A percentile compares a stretch with the other conserved stretches of the same genome.
These are phyloP conservation scores for Papiliotrema nemorosa DNA, from an alignment of 1,284 basidiomycete genomes.

Conservation along the genomic window DNA sequence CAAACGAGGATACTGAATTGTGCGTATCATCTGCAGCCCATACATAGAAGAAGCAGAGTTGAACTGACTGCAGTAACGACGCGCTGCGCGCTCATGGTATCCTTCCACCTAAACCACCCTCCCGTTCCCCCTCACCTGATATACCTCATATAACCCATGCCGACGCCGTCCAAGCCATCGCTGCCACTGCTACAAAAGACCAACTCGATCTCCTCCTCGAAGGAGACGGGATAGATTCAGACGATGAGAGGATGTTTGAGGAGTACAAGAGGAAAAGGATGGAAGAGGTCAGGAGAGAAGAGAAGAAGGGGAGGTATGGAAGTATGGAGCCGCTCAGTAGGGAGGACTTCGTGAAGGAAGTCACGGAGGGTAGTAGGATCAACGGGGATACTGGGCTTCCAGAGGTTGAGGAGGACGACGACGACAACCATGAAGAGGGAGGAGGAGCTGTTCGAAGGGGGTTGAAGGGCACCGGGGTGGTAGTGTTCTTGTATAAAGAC, in stretches of 20 bases:
- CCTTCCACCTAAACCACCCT: conserved; percentile 66
- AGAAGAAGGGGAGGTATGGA: conserved; percentile 72
- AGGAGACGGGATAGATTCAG: conserved; percentile 67
- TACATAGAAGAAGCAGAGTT: background rate
- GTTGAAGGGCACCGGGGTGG: conserved; percentile 54
- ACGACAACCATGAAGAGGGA: conserved; percentile 47
- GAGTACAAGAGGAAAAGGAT: conserved; percentile 65
- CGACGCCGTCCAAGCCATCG: conserved; percentile 51
- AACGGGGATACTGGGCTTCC: conserved; percentile 59
- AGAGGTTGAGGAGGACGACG: conserved; percentile 34
- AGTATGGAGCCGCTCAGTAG: conserved; percentile 82
- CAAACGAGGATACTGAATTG: conserved; percentile 92
- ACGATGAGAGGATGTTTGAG: conserved; percentile 72
- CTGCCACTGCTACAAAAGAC: conserved; percentile 59
- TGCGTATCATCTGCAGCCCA: conserved; percentile 56
- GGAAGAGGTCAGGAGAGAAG: conserved; percentile 61
- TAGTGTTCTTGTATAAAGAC: conserved; percentile 57
- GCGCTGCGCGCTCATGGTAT: conserved; percentile 87
- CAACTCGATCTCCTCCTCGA: conserved; percentile 61
- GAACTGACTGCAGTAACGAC: conserved; percentile 65
- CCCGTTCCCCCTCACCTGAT: conserved; percentile 66
- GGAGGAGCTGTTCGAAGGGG: conserved; percentile 22
- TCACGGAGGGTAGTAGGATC: conserved; percentile 83
- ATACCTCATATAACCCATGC: conserved; percentile 44
- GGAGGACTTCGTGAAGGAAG: conserved; percentile 90